Evolutionary conservation across 2,329 filamentous ascomycete species (phyloP).

Genomic region (Pezicula rhizophila): DNA sequence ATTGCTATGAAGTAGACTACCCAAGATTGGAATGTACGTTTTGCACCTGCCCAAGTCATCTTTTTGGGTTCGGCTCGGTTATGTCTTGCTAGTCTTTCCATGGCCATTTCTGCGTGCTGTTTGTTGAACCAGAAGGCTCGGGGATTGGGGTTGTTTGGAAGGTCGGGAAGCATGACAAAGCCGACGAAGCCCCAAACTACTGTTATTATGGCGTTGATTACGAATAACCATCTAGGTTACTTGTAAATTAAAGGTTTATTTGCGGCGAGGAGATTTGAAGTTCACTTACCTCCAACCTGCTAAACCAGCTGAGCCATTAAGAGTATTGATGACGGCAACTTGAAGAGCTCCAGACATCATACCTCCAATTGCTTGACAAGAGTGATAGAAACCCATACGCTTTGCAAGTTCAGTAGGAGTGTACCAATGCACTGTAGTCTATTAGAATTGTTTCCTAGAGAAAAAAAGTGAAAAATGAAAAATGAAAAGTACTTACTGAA

Average conservation of each 20-base stretch:
- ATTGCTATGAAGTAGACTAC: constrained; percentile 39
- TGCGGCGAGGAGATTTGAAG: not conserved
- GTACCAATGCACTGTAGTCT: constrained; percentile 25
- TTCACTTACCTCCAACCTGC: constrained; percentile 26
- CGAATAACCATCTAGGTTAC: constrained; percentile 33
- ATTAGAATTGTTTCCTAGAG: too few species aligned
- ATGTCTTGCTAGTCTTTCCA: constrained; percentile 37
- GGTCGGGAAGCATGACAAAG: constrained; percentile 17
- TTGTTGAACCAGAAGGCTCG: constrained; percentile 40
- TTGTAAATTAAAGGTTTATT: not conserved
- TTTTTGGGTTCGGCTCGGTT: constrained; percentile 39
- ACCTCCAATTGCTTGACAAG: constrained; percentile 11
- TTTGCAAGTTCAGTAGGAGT: constrained; percentile 22
- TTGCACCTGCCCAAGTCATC: constrained; percentile 37
- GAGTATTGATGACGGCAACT: constrained; percentile 26
- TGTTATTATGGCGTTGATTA: constrained; percentile 34
- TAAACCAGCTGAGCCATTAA: constrained; percentile 9
- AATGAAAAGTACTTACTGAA: constrained; percentile 25
- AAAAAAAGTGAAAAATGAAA: too few species aligned
- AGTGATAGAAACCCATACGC: constrained; percentile 13
- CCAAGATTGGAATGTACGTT: constrained; percentile 38
- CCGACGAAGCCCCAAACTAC: constrained; percentile 21
- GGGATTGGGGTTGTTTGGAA: constrained; percentile 24
- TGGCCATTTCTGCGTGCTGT: constrained; percentile 34
- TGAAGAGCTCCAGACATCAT: constrained; percentile 15